Percentiles rank a stretch among this genome's conserved stretches.
These are phyloP conservation scores for Pleurotus pulmonarius DNA, from an alignment of 768 basidiomycete genomes.

Conservation along the genomic window DNA sequence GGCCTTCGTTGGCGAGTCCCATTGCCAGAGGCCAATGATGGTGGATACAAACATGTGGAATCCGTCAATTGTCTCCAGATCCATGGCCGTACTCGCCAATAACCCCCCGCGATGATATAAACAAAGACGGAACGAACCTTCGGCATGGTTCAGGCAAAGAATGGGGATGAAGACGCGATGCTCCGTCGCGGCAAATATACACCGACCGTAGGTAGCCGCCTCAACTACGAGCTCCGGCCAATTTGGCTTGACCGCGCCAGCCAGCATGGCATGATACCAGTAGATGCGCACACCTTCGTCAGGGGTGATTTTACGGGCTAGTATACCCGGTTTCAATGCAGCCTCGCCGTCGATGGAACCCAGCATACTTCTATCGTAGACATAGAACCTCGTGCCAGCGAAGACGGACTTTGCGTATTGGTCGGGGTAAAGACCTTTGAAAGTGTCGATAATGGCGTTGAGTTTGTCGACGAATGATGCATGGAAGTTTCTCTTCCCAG, in stretches of 20 bases:
- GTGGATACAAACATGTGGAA: constrained; percentile 2
- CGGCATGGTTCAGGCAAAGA: not conserved
- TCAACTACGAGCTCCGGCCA: constrained; percentile 5
- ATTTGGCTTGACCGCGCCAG: not conserved
- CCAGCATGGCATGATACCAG: constrained; percentile 2
- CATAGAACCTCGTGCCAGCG: not conserved
- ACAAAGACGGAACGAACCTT: not conserved
- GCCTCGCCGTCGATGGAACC: not conserved
- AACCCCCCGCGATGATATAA: constrained; percentile 4
- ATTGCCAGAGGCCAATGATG: not conserved
- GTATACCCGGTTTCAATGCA: constrained; percentile 2
- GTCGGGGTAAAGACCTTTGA: not conserved
- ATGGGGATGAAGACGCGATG: constrained; percentile 3
- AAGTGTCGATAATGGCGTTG: not conserved
- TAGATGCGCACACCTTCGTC: not conserved
- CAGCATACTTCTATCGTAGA: not conserved
- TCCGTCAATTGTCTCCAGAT: not conserved
- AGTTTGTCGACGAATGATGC: not conserved
- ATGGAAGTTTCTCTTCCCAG: not conserved
- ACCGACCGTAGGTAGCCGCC: constrained; percentile 7
- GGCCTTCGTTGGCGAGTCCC: constrained; percentile 1
- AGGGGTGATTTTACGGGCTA: not conserved
- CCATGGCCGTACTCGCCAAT: not conserved
- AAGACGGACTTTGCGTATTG: not conserved
- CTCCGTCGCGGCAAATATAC: constrained; percentile 5